Conservation (phyloP, 176 grass and related monocot species). For the Pharus latifolius region DNA sequence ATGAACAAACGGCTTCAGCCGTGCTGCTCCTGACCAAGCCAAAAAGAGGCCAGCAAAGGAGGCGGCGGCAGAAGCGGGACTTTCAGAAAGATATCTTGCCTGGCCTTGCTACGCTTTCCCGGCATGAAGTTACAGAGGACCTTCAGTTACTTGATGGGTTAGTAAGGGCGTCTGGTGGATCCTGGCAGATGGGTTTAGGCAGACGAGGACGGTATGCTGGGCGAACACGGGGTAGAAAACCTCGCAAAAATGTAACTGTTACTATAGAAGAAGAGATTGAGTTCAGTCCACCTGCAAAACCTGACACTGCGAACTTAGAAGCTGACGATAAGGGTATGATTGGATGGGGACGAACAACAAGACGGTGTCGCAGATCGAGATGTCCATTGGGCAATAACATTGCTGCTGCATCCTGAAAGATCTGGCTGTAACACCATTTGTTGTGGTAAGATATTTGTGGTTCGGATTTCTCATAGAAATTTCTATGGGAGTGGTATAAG, state of each 20-base stretch:
- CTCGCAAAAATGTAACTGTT: constrained; percentile 15
- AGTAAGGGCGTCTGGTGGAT: constrained; percentile 48
- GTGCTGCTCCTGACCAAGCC: constrained; percentile 45
- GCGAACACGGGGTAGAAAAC: constrained; percentile 37
- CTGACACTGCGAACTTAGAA: constrained; percentile 26
- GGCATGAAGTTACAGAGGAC: constrained; percentile 83
- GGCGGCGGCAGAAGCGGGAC: constrained; percentile 57
- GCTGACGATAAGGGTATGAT: constrained; percentile 51
- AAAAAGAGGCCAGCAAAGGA: constrained; percentile 60
- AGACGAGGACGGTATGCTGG: constrained; percentile 21
- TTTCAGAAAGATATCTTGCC: constrained; percentile 90
- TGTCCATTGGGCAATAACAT: constrained; percentile 31
- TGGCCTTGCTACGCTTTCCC: constrained; percentile 55
- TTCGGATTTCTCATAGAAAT: constrained; percentile 13
- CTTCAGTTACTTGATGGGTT: constrained; percentile 64
- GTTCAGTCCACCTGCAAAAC: constrained; percentile 15
- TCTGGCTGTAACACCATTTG: constrained; percentile 5
- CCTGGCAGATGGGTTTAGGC: constrained; percentile 31
- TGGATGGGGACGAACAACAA: constrained; percentile 78
- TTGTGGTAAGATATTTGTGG: not conserved
- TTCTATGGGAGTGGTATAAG: constrained; percentile 22
- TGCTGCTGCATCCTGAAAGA: constrained; percentile 23
- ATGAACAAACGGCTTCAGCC: constrained; percentile 34
- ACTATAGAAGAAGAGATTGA: constrained; percentile 11
- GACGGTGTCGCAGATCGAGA: constrained; percentile 65